Conservation (phyloP, 1,139 yeast genomes). For the Saccharomyces hybrid region DNA sequence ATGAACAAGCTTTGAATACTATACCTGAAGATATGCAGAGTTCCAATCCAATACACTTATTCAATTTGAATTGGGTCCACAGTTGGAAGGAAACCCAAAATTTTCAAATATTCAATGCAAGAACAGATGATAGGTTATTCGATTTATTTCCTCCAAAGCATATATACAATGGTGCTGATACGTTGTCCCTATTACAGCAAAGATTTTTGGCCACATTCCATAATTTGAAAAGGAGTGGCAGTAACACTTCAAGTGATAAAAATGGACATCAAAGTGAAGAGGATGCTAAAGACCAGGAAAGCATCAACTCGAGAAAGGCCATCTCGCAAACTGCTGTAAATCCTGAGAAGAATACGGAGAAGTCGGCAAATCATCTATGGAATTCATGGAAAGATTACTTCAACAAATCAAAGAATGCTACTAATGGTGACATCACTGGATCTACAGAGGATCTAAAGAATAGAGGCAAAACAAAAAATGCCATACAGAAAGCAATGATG, state of each 20-base stretch:
- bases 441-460: slow-evolving; percentile 2
- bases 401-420: slow-evolving; percentile 7
- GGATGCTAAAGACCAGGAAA: slow-evolving; percentile 5
- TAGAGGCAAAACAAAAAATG: slow-evolving; percentile 2
- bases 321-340: neutral
- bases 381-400: slow-evolving; percentile 14
- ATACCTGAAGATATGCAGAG: slow-evolving; percentile 17
- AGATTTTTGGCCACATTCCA: slow-evolving; percentile 30
- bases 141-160: slow-evolving; percentile 82
- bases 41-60: slow-evolving; percentile 43
- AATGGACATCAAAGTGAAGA: slow-evolving; percentile 8
- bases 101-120: slow-evolving; percentile 58
- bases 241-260: slow-evolving; percentile 5
- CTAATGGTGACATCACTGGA: neutral
- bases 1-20: slow-evolving; percentile 28
- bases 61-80: slow-evolving; percentile 49
- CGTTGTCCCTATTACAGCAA: slow-evolving; percentile 29
- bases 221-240: slow-evolving; percentile 13
- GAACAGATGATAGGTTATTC: slow-evolving; percentile 83
- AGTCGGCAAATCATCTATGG: slow-evolving; percentile 4
- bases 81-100: slow-evolving; percentile 64
- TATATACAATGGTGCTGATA: slow-evolving; percentile 33
- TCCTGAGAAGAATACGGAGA: neutral
- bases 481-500: slow-evolving; percentile 1
- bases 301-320: neutral